Base-by-base conservation (phyloP, 139 green algal species). In the Desmodesmus armatus region DNA sequence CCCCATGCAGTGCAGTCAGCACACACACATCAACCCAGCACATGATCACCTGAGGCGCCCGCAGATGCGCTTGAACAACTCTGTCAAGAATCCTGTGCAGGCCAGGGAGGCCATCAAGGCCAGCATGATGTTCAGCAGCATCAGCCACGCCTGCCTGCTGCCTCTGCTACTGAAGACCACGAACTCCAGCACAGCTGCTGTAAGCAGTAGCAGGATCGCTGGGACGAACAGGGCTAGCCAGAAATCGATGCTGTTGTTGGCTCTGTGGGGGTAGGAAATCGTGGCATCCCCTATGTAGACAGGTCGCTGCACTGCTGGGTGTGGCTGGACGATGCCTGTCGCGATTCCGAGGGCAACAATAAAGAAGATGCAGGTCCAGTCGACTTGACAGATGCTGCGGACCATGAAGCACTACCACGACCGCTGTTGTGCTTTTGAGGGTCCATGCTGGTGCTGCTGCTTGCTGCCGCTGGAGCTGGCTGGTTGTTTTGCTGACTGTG, bases 11-110 rank as follows among this genome's bases (percentile, higher is more conserved):
- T n/a, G n/a, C n/a, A n/a, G n/a, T n/a, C 29, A 72, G 63, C 63
- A 43, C 9, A 25, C 17, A n/a, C 9, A 31, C 9, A n/a, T 1
- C 29, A 19, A n/a, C 19, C 41, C 31, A 5, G 41, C 9, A 7
- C 63, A n/a, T 47, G 67, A 35, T 65, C 55, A 82, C 76, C 76
- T 82, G n/a, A 84, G 62, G 13, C 78, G 43, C 15, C 78, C 78
- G 15, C 49, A 72, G 29, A 76, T 39, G 7, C 62, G 27, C 37
- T 84, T 84, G 62, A 84, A 84, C 11, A 84, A 63, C 43, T 84
- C 78, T 29, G 78, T 84, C 55, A 77, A 43, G n/a, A 84, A 77
- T 6, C 78, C 78, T n/a, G 63, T 40, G 3, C 67, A 62, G 31
- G 60, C 78, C n/a, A 84, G 1, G 25, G 78, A 62, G 63, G 78